phyloP scores from a whole-genome alignment of 1,284 basidiomycete species.

The Porogramme epimiltina region DNA sequence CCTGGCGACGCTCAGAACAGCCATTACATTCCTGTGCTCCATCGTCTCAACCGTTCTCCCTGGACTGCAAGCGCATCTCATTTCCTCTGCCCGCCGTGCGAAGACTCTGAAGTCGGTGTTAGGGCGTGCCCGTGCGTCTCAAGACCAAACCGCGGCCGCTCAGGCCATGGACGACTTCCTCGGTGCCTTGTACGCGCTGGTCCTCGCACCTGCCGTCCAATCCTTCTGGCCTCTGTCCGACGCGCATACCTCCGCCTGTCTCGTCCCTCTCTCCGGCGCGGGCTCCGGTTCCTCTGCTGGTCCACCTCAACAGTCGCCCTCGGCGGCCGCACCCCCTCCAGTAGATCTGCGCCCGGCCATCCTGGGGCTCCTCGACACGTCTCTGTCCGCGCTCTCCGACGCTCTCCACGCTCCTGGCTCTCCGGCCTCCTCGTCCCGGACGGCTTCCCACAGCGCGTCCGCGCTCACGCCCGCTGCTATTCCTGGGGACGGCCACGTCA shows the following conservation, averaged over 20 bases:
- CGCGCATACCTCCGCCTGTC: slow-evolving; percentile 13
- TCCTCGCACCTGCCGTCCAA: slow-evolving; percentile 29
- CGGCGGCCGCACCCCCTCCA: background rate
- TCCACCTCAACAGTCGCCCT: background rate
- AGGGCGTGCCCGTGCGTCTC: background rate
- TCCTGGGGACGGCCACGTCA: slow-evolving; percentile 12
- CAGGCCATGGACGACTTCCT: slow-evolving; percentile 22
- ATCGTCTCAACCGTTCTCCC: slow-evolving; percentile 20
- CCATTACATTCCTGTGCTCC: slow-evolving; percentile 15
- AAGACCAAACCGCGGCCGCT: background rate
- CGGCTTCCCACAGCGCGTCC: too few species aligned
- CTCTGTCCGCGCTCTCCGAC: slow-evolving; percentile 16
- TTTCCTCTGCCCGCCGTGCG: background rate
- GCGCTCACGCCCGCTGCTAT: slow-evolving; percentile 1
- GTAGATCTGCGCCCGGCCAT: slow-evolving; percentile 27
- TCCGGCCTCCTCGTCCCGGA: too few species aligned
- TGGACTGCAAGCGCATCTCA: background rate
- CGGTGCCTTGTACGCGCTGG: slow-evolving; percentile 17
- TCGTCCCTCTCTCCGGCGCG: slow-evolving; percentile 5
- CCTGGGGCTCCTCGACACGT: slow-evolving; percentile 17
- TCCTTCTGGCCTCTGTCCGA: slow-evolving; percentile 25
- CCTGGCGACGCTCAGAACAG: slow-evolving; percentile 11
- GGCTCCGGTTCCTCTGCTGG: background rate
- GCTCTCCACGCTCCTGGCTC: slow-evolving; percentile 7
- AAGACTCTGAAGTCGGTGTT: background rate